These are phyloP conservation scores for Oryza officinalis DNA, from an alignment of 176 grass and related monocot genomes.

Conservation along the genomic window DNA sequence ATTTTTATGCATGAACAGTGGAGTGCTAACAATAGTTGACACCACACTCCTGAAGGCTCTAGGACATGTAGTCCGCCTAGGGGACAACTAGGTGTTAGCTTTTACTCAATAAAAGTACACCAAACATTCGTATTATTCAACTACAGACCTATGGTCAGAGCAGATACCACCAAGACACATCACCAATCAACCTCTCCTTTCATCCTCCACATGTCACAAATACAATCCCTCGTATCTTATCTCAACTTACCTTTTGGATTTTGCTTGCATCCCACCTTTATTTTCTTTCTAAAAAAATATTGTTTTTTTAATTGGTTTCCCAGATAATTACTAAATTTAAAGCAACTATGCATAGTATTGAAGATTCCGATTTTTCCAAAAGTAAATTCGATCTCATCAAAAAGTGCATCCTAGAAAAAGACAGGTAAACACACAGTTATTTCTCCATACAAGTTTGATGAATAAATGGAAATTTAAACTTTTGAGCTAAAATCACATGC, in stretches of 20 bases:
- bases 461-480: neutral
- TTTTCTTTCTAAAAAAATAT: neutral
- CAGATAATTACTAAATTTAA: neutral
- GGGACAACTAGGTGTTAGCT: neutral
- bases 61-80: neutral
- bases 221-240: neutral
- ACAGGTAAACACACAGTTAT: neutral
- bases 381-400: neutral
- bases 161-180: neutral
- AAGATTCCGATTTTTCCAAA: neutral
- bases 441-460: neutral
- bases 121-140: neutral
- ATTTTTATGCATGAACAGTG: neutral
- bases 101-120: neutral
- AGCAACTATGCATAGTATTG: neutral
- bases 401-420: neutral
- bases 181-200: neutral
- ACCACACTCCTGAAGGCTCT: neutral
- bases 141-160: neutral
- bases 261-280: neutral
- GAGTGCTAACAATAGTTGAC: neutral
- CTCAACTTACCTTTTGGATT: neutral
- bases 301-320: neutral
- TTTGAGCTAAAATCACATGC: neutral
- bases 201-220: neutral